These are phyloP conservation scores for Arthrobotrys iridis DNA, from an alignment of 2,329 filamentous ascomycete species.

Conservation along the genomic window DNA sequence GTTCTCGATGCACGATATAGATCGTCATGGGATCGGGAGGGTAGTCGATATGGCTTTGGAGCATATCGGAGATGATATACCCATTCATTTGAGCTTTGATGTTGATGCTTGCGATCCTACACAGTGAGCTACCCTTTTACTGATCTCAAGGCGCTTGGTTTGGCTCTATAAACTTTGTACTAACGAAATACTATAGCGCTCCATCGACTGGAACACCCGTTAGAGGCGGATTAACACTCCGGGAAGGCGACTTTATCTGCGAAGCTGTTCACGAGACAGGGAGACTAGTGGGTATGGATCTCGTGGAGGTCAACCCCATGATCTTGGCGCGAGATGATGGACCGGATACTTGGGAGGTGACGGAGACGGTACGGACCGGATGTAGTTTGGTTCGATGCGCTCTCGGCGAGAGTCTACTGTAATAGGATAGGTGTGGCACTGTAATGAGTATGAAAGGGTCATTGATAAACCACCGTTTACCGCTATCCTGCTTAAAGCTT, in stretches of 20 bases:
- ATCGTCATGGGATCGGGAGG: constrained; percentile 91
- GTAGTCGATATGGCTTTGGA: constrained; percentile 99
- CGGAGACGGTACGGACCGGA: constrained; percentile 86
- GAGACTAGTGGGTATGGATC: constrained; percentile 79
- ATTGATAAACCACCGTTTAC: no score
- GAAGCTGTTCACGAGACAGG: constrained; percentile 84
- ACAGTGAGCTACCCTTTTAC: constrained; percentile 62
- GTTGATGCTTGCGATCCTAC: constrained; percentile 95
- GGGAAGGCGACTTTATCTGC: constrained; percentile 97
- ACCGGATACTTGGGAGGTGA: constrained; percentile 66
- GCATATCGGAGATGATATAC: constrained; percentile 92
- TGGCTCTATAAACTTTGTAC: not conserved
- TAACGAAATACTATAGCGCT: constrained; percentile 67
- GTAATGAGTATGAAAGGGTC: constrained; percentile 23
- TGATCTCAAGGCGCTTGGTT: not conserved
- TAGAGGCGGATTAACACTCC: constrained; percentile 87
- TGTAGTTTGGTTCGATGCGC: constrained; percentile 92
- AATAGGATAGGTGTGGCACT: constrained; percentile 57
- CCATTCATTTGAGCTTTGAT: constrained; percentile 96
- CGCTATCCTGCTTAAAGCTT: no score
- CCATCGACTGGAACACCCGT: constrained; percentile 96
- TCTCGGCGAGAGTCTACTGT: constrained; percentile 88
- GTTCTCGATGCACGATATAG: constrained; percentile 98
- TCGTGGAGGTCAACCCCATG: constrained; percentile 65
- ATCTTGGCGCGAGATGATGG: constrained; percentile 63